These are phyloP conservation scores for Paecilomyces niveus DNA, from an alignment of 2,329 filamentous ascomycete genomes.

Conservation along the genomic window DNA sequence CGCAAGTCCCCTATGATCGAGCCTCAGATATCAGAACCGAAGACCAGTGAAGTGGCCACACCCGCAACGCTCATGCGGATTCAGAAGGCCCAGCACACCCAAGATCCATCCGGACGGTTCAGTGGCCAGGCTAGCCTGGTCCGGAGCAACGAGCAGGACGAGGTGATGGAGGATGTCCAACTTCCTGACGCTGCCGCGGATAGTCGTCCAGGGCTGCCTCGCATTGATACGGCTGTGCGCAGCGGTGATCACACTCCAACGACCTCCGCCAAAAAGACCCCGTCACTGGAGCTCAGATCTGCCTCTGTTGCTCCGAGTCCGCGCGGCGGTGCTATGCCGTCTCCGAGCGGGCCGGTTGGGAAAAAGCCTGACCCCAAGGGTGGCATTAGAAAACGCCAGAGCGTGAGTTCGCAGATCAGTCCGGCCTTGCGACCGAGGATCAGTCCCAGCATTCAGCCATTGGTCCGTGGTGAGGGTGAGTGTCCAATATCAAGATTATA, in stretches of 20 bases:
- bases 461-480: conserved; percentile 65
- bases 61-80: conserved; percentile 84
- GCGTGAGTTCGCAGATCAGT: conserved; percentile 68
- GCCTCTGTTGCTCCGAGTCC: conserved; percentile 45
- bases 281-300: conserved; percentile 27
- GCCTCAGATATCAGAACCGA: conserved; percentile 22
- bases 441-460: conserved; percentile 87
- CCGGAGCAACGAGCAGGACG: conserved; percentile 42
- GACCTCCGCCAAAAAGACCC: conserved; percentile 60
- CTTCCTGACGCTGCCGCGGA: conserved; percentile 65
- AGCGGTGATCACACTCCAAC: conserved; percentile 45
- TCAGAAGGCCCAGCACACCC: conserved; percentile 40
- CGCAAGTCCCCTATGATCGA: conserved; percentile 34
- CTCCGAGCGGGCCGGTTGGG: conserved; percentile 38
- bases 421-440: conserved; percentile 83
- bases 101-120: conserved; percentile 30
- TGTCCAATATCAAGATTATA: conserved; percentile 6
- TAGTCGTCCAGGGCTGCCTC: conserved; percentile 41
- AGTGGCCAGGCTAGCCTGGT: conserved; percentile 25
- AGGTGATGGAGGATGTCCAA: conserved; percentile 57
- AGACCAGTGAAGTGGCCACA: conserved; percentile 59
- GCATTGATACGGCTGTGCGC: conserved; percentile 43
- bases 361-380: conserved; percentile 40
- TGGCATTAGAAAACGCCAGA: conserved; percentile 61
- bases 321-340: conserved; percentile 45